These are phyloP conservation scores for Gymnopus androsaceus DNA, from an alignment of 1,284 basidiomycete genomes.

Conservation along the genomic window DNA sequence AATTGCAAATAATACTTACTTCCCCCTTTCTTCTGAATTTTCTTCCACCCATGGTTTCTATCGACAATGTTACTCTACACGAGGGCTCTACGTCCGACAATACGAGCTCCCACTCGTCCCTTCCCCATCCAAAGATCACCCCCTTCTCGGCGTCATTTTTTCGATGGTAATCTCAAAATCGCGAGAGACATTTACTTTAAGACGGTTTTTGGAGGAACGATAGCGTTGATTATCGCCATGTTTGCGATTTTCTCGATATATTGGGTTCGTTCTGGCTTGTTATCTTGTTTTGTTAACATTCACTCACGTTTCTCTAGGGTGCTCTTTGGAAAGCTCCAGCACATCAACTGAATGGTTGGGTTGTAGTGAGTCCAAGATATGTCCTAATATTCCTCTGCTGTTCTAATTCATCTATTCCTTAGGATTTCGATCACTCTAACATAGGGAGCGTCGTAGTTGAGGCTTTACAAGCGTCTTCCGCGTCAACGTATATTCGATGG, in stretches of 20 bases:
- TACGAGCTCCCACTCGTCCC: background rate
- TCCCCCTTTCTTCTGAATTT: no score
- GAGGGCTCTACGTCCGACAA: background rate
- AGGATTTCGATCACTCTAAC: slow-evolving; percentile 57
- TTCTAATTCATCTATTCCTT: background rate
- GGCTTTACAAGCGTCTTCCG: slow-evolving; percentile 31
- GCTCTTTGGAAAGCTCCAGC: slow-evolving; percentile 45
- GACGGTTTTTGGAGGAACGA: slow-evolving; percentile 31
- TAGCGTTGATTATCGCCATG: slow-evolving; percentile 36
- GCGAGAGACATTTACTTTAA: slow-evolving; percentile 41
- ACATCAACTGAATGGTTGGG: slow-evolving; percentile 39
- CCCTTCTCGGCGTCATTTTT: slow-evolving; percentile 20
- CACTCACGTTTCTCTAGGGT: no score
- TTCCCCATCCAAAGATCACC: background rate
- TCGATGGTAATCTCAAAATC: slow-evolving; percentile 14
- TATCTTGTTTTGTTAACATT: no score
- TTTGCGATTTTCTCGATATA: slow-evolving; percentile 48
- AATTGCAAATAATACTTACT: no score
- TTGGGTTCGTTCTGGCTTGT: no score
- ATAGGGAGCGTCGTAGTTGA: slow-evolving; percentile 44
- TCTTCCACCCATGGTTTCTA: background rate
- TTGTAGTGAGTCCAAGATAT: slow-evolving; percentile 45
- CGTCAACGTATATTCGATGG: slow-evolving; percentile 39
- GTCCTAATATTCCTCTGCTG: background rate
- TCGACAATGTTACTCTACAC: background rate